Conservation (phyloP, 768 basidiomycete genomes). For the Mycena capillaripes region DNA sequence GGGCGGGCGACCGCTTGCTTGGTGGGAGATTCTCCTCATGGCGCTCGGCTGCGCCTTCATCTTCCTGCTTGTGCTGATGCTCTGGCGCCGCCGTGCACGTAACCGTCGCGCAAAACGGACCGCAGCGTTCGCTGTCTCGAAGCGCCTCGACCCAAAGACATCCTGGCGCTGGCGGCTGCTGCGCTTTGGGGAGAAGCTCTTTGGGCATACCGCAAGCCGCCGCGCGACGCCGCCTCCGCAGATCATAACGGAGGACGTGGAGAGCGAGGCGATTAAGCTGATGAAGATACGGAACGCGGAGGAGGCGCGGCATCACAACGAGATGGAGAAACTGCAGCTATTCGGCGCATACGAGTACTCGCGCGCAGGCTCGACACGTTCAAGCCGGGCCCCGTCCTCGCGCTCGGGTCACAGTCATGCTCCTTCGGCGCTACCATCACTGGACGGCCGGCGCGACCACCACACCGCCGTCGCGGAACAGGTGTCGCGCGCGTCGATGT, state of each 20-base stretch:
- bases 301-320: conserved; percentile 62
- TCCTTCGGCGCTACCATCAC: conserved; percentile 60
- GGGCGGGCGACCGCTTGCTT: conserved; percentile 60
- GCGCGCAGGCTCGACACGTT: conserved; percentile 50
- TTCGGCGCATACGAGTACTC: conserved; percentile 64
- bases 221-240: conserved; percentile 36
- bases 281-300: conserved; percentile 65
- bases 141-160: conserved; percentile 61
- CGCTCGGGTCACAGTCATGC: conserved; percentile 43
- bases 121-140: conserved; percentile 71
- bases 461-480: conserved; percentile 41
- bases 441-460: conserved; percentile 44
- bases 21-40: conserved; percentile 93
- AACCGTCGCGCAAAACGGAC: conserved; percentile 79
- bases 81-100: conserved; percentile 79
- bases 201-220: conserved; percentile 57
- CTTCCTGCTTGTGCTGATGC: conserved; percentile 74
- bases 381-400: conserved; percentile 48
- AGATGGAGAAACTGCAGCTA: conserved; percentile 66
- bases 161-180: conserved; percentile 71
- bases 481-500: conserved; percentile 67
- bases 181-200: conserved; percentile 70
- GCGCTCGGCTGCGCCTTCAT: conserved; percentile 85
- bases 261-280: conserved; percentile 63
- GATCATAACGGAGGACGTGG: conserved; percentile 39